phyloP scores from a whole-genome alignment of 345 rosid genomes.

The Leavenworthia alabamica region DNA sequence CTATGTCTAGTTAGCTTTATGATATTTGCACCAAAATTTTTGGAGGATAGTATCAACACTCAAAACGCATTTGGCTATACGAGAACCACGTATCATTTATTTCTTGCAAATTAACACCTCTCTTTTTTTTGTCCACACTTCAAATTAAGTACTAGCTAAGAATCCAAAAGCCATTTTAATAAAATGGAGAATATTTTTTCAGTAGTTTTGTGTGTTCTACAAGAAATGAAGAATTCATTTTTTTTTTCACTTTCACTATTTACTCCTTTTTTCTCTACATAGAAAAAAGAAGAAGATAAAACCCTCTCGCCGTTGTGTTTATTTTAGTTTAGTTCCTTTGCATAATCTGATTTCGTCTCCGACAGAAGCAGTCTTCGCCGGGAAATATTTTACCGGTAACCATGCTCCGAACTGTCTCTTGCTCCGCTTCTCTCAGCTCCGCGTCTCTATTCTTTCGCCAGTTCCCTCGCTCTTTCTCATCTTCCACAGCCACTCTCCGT shows the following conservation, averaged over 20 bases:
- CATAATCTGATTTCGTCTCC: constrained; percentile 1
- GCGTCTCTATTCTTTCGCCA: constrained; percentile 40
- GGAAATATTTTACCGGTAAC: constrained; percentile 26
- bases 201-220: constrained; percentile 18
- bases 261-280: too few species aligned
- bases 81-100: constrained; percentile 28
- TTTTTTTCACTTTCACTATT: too few species aligned
- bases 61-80: constrained; percentile 21
- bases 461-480: constrained; percentile 35
- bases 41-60: constrained; percentile 12
- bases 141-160: neutral
- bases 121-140: constrained; percentile 5
- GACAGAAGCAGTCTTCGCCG: constrained; percentile 19
- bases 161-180: neutral
- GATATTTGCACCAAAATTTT: too few species aligned
- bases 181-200: neutral
- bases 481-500: constrained; percentile 16
- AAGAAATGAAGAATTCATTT: constrained; percentile 8
- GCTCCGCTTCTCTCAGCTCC: constrained; percentile 44
- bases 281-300: too few species aligned
- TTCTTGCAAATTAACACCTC: constrained; percentile 25
- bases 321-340: neutral
- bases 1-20: neutral
- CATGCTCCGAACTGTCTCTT: constrained; percentile 51
- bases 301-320: constrained; percentile 15